These are phyloP conservation scores for Candida labiduridarum DNA, from an alignment of 1,139 yeast genomes.

Conservation along the genomic window DNA sequence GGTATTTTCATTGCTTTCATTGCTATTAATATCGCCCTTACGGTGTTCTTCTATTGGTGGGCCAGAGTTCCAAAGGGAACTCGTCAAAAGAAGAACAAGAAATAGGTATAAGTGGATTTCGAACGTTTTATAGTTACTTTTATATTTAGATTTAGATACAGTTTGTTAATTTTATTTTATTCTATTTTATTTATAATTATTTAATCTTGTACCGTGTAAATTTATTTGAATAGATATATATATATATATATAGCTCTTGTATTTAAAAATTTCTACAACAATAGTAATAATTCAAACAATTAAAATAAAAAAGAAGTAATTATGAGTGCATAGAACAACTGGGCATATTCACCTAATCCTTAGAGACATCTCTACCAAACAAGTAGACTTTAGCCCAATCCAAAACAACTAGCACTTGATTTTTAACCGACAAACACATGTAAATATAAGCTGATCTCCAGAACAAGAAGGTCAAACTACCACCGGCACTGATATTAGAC, in stretches of 20 bases:
- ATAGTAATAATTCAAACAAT: not conserved
- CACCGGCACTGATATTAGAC: constrained; percentile 80
- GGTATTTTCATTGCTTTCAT: constrained; percentile 57
- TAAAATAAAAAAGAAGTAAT: not conserved
- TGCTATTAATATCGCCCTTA: constrained; percentile 51
- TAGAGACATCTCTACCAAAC: constrained; percentile 85
- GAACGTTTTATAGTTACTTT: not conserved
- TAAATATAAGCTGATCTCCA: constrained; percentile 94
- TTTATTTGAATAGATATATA: too few species aligned
- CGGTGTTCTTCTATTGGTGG: constrained; percentile 66
- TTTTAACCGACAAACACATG: constrained; percentile 89
- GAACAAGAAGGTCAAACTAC: constrained; percentile 83
- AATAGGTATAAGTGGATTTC: not conserved
- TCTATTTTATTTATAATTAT: not conserved
- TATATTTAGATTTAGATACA: not conserved
- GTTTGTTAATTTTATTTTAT: not conserved
- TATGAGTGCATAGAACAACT: not conserved
- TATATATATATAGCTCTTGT: too few species aligned
- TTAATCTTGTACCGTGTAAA: too few species aligned
- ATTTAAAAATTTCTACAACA: not conserved
- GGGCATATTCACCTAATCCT: constrained; percentile 35
- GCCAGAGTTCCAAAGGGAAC: constrained; percentile 69
- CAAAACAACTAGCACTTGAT: constrained; percentile 78
- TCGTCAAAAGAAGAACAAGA: constrained; percentile 16
- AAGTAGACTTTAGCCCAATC: constrained; percentile 88